phyloP scores from a whole-genome alignment of 805 yeast species.

The Cyberlindnera mrakii region DNA sequence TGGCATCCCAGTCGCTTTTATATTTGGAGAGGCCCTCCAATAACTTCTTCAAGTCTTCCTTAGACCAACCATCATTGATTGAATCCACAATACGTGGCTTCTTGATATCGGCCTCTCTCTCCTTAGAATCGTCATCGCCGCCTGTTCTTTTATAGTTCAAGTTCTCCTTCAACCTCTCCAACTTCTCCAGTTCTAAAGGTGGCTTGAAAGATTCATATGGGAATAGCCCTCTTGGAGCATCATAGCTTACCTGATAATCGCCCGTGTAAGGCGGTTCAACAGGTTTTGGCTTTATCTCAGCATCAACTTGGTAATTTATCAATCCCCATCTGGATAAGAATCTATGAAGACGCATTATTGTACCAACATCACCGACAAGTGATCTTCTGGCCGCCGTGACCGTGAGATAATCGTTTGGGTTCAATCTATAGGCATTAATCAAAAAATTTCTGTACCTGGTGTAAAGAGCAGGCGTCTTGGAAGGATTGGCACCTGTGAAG shows the following conservation, averaged over 20 bases:
- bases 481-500: slow-evolving; percentile 63
- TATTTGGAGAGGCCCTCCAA: slow-evolving; percentile 56
- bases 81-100: slow-evolving; percentile 29
- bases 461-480: slow-evolving; percentile 78
- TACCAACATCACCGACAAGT: slow-evolving; percentile 86
- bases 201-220: slow-evolving; percentile 83
- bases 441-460: slow-evolving; percentile 81
- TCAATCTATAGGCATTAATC: slow-evolving; percentile 80
- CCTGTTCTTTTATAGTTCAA: slow-evolving; percentile 14
- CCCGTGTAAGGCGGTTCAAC: slow-evolving; percentile 73
- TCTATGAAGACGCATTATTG: slow-evolving; percentile 76
- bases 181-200: slow-evolving; percentile 39
- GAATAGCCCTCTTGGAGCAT: slow-evolving; percentile 87
- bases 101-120: slow-evolving; percentile 15
- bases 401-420: slow-evolving; percentile 85
- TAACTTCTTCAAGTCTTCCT: slow-evolving; percentile 53
- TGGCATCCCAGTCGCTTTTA: slow-evolving; percentile 74
- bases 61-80: slow-evolving; percentile 56
- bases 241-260: slow-evolving; percentile 69
- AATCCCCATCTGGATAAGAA: slow-evolving; percentile 90
- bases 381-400: slow-evolving; percentile 89
- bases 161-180: slow-evolving; percentile 36
- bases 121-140: slow-evolving; percentile 6
- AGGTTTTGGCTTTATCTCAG: slow-evolving; percentile 62
- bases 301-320: slow-evolving; percentile 86